Base-by-base conservation (phyloP, 2,329 filamentous ascomycete genomes). In the Diaporthe citri region DNA sequence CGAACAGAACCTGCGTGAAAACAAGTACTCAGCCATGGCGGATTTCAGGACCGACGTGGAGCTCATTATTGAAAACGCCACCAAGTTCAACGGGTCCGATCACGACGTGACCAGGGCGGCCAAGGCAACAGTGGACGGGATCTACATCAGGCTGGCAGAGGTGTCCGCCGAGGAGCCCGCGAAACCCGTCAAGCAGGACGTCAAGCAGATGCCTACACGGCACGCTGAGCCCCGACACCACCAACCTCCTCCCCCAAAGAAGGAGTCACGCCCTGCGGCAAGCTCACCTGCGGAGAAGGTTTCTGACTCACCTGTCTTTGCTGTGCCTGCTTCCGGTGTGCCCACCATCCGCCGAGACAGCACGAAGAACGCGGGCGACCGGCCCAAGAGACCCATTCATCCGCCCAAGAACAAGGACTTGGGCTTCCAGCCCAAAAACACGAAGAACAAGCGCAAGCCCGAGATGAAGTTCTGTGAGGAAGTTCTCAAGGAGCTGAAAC, bases 361-460 rank as follows among this genome's bases (percentile, higher is more conserved):
- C 1, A 93, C 92, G 8, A 93, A 93, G 74, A 89, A 90, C 6
- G 94, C 95, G 78, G 93, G 93, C 74, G 90, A 92, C 77, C 91
- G 97, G 70, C 96, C 96, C 15, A 98, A 98, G 87, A 93, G 97
- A 72, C 95, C 96, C 20, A 98, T 98, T 73, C 95, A 98, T 80
- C 94, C 96, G 12, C 95, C 97, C 0, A 96, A 96, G 81, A 92
- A 93, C 76, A 96, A 96, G 78, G 97, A 98, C 81, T 89, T 98
- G n/a, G 93, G 96, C 10, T 98, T 98, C 82, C 90, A 93, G 25
- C 90, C 90, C 25, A 92, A 93, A 77, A 95, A 95, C 81, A 94
- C 95, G 15, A 97, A 97, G 87, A 96, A 98, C 91, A 97, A 95
- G 89, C 95, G 96, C 86, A 93, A 95, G 78, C 92, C 94, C 55